These are phyloP conservation scores for Aphanoascus verrucosus DNA, from an alignment of 2,329 filamentous ascomycete genomes.

Conservation along the genomic window DNA sequence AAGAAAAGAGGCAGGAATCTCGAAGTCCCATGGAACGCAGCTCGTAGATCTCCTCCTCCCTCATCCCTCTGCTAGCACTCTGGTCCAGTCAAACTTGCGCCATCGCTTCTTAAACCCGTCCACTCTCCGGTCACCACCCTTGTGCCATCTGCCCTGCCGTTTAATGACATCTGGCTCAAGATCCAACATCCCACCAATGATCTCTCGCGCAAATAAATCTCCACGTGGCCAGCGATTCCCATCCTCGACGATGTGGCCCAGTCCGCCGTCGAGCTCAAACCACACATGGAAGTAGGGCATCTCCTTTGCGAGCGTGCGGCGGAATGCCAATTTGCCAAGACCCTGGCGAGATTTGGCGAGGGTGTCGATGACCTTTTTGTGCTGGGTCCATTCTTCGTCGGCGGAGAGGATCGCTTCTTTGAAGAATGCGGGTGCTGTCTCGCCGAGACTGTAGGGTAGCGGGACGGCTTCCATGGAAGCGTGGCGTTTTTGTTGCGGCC, in stretches of 20 bases:
- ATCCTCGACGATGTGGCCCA: conserved; percentile 90
- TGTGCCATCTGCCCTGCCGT: conserved; percentile 76
- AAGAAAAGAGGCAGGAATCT: background rate
- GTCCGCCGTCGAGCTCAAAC: conserved; percentile 83
- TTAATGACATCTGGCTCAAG: conserved; percentile 72
- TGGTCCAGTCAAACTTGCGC: conserved; percentile 88
- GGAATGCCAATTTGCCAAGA: conserved; percentile 69
- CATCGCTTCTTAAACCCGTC: conserved; percentile 75
- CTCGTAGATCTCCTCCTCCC: background rate
- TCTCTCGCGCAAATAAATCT: conserved; percentile 84
- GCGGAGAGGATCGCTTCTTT: conserved; percentile 79
- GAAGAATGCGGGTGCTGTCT: conserved; percentile 89
- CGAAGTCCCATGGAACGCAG: background rate
- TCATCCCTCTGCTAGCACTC: conserved; percentile 44
- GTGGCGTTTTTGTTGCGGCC: conserved; percentile 66
- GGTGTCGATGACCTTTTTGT: conserved; percentile 90
- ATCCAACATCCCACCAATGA: conserved; percentile 86
- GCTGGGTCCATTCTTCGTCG: conserved; percentile 92
- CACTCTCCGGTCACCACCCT: conserved; percentile 53
- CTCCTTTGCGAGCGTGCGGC: conserved; percentile 75
- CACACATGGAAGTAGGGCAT: conserved; percentile 98
- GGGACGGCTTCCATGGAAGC: conserved; percentile 79
- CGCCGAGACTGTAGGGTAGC: conserved; percentile 81
- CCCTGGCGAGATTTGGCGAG: conserved; percentile 47
- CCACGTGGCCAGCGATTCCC: conserved; percentile 73